Evolutionary conservation across 129 eudicot genomes (phyloP).

Genomic region (Flaveria brownii): DNA sequence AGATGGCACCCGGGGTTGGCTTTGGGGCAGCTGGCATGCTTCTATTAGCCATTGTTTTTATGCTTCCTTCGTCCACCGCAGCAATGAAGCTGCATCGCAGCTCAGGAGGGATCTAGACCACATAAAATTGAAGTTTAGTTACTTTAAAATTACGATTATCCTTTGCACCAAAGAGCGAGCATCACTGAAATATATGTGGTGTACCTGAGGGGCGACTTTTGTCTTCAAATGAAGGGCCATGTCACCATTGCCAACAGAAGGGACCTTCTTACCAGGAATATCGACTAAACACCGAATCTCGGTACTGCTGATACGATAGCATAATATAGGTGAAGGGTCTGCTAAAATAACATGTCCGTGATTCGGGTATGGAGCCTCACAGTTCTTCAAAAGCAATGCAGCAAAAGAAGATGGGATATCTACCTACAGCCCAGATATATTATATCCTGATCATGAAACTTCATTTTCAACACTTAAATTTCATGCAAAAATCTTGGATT

Average conservation of each 20-base stretch:
- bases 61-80: constrained; percentile 48
- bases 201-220: constrained; percentile 65
- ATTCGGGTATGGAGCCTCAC: constrained; percentile 58
- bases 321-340: constrained; percentile 64
- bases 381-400: constrained; percentile 59
- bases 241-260: constrained; percentile 66
- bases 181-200: neutral
- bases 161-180: neutral
- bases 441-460: neutral
- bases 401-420: constrained; percentile 60
- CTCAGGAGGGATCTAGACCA: constrained; percentile 46
- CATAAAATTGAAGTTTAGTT: neutral
- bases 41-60: constrained; percentile 62
- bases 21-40: constrained; percentile 66
- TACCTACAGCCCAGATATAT: constrained; percentile 38
- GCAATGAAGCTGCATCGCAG: constrained; percentile 41
- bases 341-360: constrained; percentile 71
- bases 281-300: constrained; percentile 65
- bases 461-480: neutral
- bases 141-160: neutral
- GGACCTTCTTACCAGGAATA: constrained; percentile 66
- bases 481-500: neutral
- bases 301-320: constrained; percentile 67
- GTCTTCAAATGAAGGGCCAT: constrained; percentile 63
- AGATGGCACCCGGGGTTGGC: constrained; percentile 62